phyloP scores from a whole-genome alignment of 2,329 filamentous ascomycete genomes.

The Monosporascus sp. region DNA sequence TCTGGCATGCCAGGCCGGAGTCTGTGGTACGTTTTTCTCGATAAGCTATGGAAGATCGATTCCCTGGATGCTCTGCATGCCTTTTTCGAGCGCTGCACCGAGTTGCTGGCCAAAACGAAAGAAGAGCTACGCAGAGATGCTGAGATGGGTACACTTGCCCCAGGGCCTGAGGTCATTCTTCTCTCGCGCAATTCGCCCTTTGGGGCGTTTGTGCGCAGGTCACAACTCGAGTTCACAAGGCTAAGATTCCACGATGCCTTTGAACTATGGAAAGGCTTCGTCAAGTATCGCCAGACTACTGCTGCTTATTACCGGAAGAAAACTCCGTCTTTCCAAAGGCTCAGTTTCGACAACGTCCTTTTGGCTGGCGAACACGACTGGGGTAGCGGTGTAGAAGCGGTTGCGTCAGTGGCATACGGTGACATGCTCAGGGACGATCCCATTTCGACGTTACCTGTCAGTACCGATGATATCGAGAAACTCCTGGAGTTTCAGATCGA shows the following conservation, averaged over 20 bases:
- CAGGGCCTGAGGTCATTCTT: conserved; percentile 48
- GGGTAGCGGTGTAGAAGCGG: conserved; percentile 41
- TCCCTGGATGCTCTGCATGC: conserved; percentile 74
- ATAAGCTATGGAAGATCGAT: conserved; percentile 76
- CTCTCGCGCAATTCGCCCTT: conserved; percentile 72
- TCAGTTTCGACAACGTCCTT: conserved; percentile 55
- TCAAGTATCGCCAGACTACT: conserved; percentile 74
- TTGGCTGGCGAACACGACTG: conserved; percentile 44
- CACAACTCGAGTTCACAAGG: conserved; percentile 72
- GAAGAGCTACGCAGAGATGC: conserved; percentile 54
- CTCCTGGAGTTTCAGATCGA: conserved; percentile 85
- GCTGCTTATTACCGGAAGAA: conserved; percentile 60
- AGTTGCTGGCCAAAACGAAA: conserved; percentile 56
- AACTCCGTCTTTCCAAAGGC: conserved; percentile 51
- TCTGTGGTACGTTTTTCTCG: conserved; percentile 84
- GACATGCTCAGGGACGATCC: conserved; percentile 44
- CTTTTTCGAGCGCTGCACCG: conserved; percentile 61
- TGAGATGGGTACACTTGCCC: conserved; percentile 45
- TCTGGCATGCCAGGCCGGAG: conserved; percentile 64
- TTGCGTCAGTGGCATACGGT: conserved; percentile 47
- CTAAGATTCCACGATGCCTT: conserved; percentile 75
- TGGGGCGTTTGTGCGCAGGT: conserved; percentile 72
- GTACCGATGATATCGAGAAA: conserved; percentile 73
- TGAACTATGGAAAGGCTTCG: conserved; percentile 76
- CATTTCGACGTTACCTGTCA: conserved; percentile 46